Base-by-base conservation (phyloP, 768 basidiomycete species). In the Leccinum boreale region DNA sequence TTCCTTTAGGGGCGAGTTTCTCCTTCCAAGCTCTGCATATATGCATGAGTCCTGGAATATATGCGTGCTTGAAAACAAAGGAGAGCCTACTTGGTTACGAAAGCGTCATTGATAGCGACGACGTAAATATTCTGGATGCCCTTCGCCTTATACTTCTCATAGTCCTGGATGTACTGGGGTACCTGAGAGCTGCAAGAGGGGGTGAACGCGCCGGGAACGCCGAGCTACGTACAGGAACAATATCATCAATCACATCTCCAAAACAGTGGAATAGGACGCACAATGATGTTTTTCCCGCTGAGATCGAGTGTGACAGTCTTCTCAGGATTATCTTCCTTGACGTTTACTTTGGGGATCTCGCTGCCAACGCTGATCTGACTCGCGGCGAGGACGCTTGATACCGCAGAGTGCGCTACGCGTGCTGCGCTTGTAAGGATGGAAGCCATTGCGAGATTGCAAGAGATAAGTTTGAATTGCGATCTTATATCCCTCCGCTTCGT, bases 141-240 rank as follows among this genome's bases (percentile, higher is more conserved):
- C 72, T 91, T 93, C 3, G 77, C 81, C 74, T 85, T 85, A 82
- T 90, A 90, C 67, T 85, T 76, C 14, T 85, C 80, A 70, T 82
- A 87, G 53, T 79, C 78, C 55, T 79, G 69, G 61, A 93, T 80
- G 75, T 87, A 94, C 10, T 78, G 75, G 0, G 82, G 84, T 23
- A 86, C 72, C 63, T 90, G 86, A 10, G 73, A 75, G 54, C 81
- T 83, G 73, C 90, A 93, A 5, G 87, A 78, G 1, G 84, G 85
- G 2, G 87, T 87, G 73, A 90, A 92, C 7, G 87, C 87, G 15
- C 87, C 89, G 0, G 91, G 89, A 29, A 91, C 86, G 12, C 86
- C 85, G 56, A 92, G 78, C 86, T 87, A 52, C 3, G 0, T 2
- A 19, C 12, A 17, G n/a, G 17, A n/a, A 44, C 0, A 14, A 44